A percentile compares a stretch with the other conserved stretches of the same genome.
Conservation (phyloP, 2,329 filamentous ascomycete genomes). For the Fusarium nurragi region DNA sequence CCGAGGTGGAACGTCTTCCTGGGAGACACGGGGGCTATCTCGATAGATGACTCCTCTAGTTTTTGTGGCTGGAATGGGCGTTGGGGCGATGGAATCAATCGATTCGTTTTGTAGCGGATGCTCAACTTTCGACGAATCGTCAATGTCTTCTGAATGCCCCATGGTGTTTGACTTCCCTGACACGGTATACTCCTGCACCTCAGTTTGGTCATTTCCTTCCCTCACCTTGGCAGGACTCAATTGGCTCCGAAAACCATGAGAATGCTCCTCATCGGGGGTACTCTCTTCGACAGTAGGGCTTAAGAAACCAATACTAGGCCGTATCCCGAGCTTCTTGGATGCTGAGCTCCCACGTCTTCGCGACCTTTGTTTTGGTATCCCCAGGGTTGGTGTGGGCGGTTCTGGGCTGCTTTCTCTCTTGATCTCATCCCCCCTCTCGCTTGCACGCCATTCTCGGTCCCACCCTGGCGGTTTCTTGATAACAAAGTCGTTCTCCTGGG, state of each 20-base stretch:
- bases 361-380: conserved; percentile 37
- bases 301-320: conserved; percentile 40
- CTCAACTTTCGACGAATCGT: not conserved
- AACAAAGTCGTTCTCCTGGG: conserved; percentile 52
- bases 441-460: conserved; percentile 39
- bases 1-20: conserved; percentile 42
- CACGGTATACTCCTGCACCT: not conserved
- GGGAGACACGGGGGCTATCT: conserved; percentile 30
- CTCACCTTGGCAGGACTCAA: not conserved
- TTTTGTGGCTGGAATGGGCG: not conserved
- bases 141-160: not conserved
- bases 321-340: conserved; percentile 37
- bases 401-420: conserved; percentile 47
- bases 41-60: not conserved
- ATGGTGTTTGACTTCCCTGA: not conserved
- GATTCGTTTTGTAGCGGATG: not conserved
- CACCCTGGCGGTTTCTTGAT: conserved; percentile 52
- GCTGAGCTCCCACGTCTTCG: conserved; percentile 32
- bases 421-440: conserved; percentile 15
- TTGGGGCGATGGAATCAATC: not conserved
- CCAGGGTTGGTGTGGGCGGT: conserved; percentile 49
- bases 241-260: not conserved
- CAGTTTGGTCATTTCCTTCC: not conserved
- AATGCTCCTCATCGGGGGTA: conserved; percentile 21
- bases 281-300: conserved; percentile 49